Base-by-base conservation (phyloP, 495 filamentous ascomycete genomes). In the Podospora australis region DNA sequence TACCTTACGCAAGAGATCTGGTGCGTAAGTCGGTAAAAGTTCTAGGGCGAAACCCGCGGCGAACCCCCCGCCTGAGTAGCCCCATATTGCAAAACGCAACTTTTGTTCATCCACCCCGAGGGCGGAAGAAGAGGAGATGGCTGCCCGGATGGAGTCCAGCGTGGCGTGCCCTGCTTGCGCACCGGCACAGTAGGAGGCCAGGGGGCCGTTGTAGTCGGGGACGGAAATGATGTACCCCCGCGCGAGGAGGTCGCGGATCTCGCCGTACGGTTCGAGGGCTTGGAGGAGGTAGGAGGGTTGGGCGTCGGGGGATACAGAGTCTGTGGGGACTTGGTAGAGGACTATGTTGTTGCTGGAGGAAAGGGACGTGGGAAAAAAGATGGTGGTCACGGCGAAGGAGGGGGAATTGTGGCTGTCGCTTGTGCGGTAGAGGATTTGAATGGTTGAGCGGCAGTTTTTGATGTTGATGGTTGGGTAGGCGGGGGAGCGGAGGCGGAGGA, bases 11-110 rank as follows among this genome's bases (percentile, higher is more conserved):
- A 9, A 39, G 1, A 80, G 50, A 23, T 80, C 77, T 1, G 78
- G 71, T 1, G 78, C 77, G 52, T 82, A 82, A 4, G 51, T 50
- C 10, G 59, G 62, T 35, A 77, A 73, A 40, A 81, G 46, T 50
- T 78, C 73, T 8, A 69, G 68, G 1, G 77, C 78, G 65, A 72
- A 80, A 41, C 68, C 74, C 1, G 68, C 74, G 0, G 78, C 77
- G 39, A 80, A 63, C 1, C 70, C 64, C 25, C 78, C 79, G n/a
- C 79, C 78, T 5, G 73, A 78, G 50, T 80, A 82, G 4, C 78
- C 79, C 72, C 70, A 78, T 53, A 79, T 50, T 1, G 64, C 70
- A 38, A 59, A 42, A 8, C 55, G 54, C 6, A 65, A 50, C 22
- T 58, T 26, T 3, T 49, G 36, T 7, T 20, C 23, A 2, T 22